Evolutionary conservation across 345 rosid species (phyloP), one percentile per base, ranked within the genome.

Genomic region (Isatis tinctoria): DNA sequence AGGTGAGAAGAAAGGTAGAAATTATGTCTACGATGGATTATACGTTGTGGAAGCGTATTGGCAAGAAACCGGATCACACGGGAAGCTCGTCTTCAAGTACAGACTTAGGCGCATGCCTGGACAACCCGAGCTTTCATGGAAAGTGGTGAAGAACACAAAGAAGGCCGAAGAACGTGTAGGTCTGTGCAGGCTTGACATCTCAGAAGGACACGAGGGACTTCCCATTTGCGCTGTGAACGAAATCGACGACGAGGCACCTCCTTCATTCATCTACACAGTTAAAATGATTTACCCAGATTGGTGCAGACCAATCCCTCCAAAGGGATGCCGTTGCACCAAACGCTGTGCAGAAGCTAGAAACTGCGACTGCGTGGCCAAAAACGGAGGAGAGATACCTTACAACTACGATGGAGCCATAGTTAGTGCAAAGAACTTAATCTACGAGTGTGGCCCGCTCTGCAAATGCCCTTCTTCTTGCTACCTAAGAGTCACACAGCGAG

Each of bases 51-150:
- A 88, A 12, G 70, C 77, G 39, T 74, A 3, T 16, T 86, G 91
- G 93, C 88, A 82, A 69, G 91, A 81, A 60, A n/a, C 48, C 1
- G 96, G 93, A 26, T 81, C 83, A 11, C 96, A 87, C 68, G 96
- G 95, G 2, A 92, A 84, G 81, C 80, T 75, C 36, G 93, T 92
- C 17, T 95, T 79, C 67, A 92, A 85, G 86, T 92, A 79, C 75
- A 83, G 41, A 74, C 76, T 95, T 72, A 83, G 70, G 58, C 83
- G 97, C 65, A 70, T 85, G n/a, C 85, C 85, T 0, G 93, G 88
- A 78, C 97, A 95, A 74, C 86, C 92, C 0, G 92, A 92, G 81
- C 90, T 94, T 45, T 84, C 97, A 43, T 90, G 93, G 96, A 87
- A 85, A 82, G 84, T 82, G 54, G 86, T 94, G 57, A 90, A 81